Percentiles rank a stretch among this genome's conserved stretches.
Evolutionary conservation across 495 filamentous ascomycete genomes (phyloP).

Genomic region (Penicillium verhagenii): DNA sequence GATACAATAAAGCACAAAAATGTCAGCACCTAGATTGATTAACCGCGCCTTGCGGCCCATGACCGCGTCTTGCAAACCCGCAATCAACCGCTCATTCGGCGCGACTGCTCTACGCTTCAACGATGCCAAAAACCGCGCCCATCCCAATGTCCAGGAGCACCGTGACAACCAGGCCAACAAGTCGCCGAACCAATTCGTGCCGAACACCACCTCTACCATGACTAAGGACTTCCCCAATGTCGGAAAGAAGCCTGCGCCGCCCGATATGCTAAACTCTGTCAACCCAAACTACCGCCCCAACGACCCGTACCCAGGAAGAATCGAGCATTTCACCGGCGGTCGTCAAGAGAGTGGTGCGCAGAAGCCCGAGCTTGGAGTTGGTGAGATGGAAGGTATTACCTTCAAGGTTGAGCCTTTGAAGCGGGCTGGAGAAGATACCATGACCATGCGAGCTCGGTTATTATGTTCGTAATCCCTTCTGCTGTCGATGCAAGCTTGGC

Average conservation of each 20-base stretch:
- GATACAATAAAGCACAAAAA: slow-evolving; percentile 19
- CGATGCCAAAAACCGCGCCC: slow-evolving; percentile 27
- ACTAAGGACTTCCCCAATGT: slow-evolving; percentile 60
- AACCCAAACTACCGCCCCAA: slow-evolving; percentile 57
- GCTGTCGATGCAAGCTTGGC: background rate
- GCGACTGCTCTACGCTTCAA: slow-evolving; percentile 34
- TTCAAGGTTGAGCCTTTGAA: slow-evolving; percentile 89
- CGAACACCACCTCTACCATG: slow-evolving; percentile 64
- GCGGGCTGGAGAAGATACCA: slow-evolving; percentile 72
- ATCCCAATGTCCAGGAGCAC: slow-evolving; percentile 44
- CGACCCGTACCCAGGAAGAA: slow-evolving; percentile 57
- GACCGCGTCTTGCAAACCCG: slow-evolving; percentile 20
- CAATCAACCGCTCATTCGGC: slow-evolving; percentile 35
- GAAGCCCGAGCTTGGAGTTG: slow-evolving; percentile 76
- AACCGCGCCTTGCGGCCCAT: slow-evolving; percentile 32
- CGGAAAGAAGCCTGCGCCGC: slow-evolving; percentile 55
- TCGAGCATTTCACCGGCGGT: slow-evolving; percentile 64
- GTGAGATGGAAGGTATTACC: slow-evolving; percentile 83
- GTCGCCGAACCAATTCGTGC: slow-evolving; percentile 58
- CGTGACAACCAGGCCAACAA: slow-evolving; percentile 54
- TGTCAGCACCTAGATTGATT: slow-evolving; percentile 40
- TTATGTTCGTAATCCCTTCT: slow-evolving; percentile 64
- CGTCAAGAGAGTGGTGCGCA: slow-evolving; percentile 51
- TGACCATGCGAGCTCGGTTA: slow-evolving; percentile 83
- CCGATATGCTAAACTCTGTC: slow-evolving; percentile 58